A percentile compares a stretch with the other conserved stretches of the same genome.
These are phyloP conservation scores for Metrosideros polymorpha DNA, from an alignment of 441 rosid genomes.

Conservation along the genomic window DNA sequence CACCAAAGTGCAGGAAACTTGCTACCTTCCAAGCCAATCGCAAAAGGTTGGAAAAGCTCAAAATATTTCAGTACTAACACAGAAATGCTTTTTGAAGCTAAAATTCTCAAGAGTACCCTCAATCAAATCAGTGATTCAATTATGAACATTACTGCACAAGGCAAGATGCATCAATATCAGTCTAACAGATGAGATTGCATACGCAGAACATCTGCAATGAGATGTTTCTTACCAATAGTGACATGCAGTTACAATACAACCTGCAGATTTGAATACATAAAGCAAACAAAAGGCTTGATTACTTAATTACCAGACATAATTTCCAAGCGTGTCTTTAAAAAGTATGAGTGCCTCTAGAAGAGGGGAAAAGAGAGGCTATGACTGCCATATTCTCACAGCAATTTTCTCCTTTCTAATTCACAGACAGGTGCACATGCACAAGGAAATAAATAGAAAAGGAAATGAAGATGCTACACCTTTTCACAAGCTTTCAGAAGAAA, in stretches of 20 bases:
- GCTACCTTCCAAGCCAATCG: background rate
- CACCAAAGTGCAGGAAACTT: background rate
- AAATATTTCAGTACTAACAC: background rate
- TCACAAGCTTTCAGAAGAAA: conserved; percentile 41
- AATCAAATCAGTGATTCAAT: background rate
- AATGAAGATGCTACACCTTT: conserved; percentile 28
- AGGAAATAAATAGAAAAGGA: background rate
- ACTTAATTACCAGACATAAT: background rate
- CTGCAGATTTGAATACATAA: background rate
- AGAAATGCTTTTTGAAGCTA: background rate
- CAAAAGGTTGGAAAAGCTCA: background rate
- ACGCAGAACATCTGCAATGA: background rate
- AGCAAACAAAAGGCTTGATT: background rate
- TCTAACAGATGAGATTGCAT: background rate
- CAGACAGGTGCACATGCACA: background rate
- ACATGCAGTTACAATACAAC: background rate
- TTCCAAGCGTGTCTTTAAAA: background rate
- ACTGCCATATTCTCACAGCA: background rate
- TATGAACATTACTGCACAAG: background rate
- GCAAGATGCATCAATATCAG: background rate
- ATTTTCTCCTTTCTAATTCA: background rate
- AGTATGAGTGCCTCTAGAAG: background rate
- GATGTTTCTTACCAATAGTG: background rate
- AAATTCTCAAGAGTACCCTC: background rate
- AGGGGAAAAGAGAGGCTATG: background rate